Evolutionary conservation across 768 basidiomycete species (phyloP).

Genomic region (Rickenella mellea): DNA sequence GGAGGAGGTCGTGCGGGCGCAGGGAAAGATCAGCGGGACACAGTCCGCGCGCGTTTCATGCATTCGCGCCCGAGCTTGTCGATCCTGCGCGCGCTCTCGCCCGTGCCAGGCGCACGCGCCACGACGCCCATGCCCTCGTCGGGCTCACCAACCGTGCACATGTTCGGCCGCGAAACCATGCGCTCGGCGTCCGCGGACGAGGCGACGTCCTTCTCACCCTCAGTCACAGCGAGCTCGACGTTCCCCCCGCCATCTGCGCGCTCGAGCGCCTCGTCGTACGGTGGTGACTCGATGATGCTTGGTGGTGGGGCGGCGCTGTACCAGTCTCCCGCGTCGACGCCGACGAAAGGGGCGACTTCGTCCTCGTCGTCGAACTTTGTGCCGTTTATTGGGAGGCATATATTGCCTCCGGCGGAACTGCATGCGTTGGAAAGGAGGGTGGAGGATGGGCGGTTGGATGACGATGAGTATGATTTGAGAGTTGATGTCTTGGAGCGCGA

Average conservation of each 20-base stretch:
- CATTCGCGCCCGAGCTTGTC: conserved; percentile 17
- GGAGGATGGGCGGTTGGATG: background rate
- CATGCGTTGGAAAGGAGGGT: conserved; percentile 22
- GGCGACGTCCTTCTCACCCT: conserved; percentile 18
- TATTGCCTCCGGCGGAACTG: conserved; percentile 50
- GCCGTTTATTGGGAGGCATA: conserved; percentile 31
- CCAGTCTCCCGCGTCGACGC: background rate
- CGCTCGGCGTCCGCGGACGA: conserved; percentile 4
- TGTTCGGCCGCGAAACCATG: background rate
- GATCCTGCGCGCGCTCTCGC: conserved; percentile 15
- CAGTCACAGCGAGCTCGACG: conserved; percentile 46
- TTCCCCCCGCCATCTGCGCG: conserved; percentile 44
- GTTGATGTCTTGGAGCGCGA: background rate
- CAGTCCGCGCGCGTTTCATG: conserved; percentile 11
- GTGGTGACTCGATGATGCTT: conserved; percentile 19
- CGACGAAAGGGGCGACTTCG: too few species aligned
- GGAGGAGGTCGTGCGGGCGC: conserved; percentile 5
- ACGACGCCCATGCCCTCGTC: conserved; percentile 6
- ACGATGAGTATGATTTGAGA: background rate
- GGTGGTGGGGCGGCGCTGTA: background rate
- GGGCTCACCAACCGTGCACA: background rate
- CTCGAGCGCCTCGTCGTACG: conserved; percentile 52
- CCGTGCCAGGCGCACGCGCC: conserved; percentile 7
- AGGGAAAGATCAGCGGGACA: conserved; percentile 1
- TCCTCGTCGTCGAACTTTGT: conserved; percentile 27